phyloP scores from a whole-genome alignment of 1,139 yeast species.

The Scheffersomyces cryptocercus region DNA sequence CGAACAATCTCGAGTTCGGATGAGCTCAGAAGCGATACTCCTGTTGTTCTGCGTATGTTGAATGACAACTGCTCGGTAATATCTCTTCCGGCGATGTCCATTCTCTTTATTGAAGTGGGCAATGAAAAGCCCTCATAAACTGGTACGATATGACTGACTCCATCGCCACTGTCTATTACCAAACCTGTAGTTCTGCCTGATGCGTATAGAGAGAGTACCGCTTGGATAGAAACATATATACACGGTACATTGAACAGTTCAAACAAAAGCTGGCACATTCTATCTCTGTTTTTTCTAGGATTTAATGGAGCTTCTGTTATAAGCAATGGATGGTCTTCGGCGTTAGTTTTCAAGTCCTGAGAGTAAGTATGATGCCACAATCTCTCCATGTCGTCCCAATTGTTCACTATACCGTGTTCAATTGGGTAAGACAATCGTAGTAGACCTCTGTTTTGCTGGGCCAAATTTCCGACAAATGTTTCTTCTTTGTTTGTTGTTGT shows the following conservation, averaged over 20 bases:
- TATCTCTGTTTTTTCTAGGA: constrained; percentile 69
- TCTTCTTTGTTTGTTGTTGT: constrained; percentile 20
- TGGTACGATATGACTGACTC: constrained; percentile 86
- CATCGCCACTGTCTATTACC: constrained; percentile 89
- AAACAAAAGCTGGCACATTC: constrained; percentile 74
- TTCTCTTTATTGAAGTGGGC: constrained; percentile 69
- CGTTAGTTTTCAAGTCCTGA: constrained; percentile 53
- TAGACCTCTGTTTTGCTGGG: constrained; percentile 76
- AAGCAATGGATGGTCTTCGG: constrained; percentile 61
- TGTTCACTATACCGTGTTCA: constrained; percentile 74
- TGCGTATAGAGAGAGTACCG: constrained; percentile 82
- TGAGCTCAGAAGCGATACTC: constrained; percentile 61
- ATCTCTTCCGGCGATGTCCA: constrained; percentile 87
- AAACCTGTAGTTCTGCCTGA: constrained; percentile 90
- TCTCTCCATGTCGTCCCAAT: constrained; percentile 86
- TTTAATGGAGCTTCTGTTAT: constrained; percentile 90
- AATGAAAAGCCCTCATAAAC: constrained; percentile 86
- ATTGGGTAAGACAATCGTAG: constrained; percentile 71
- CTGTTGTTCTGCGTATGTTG: constrained; percentile 63
- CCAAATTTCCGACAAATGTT: constrained; percentile 70
- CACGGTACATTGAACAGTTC: constrained; percentile 90
- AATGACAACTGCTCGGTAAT: constrained; percentile 73
- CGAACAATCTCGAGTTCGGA: constrained; percentile 84
- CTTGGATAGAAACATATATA: constrained; percentile 77
- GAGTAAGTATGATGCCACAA: constrained; percentile 69